Percentiles rank a stretch among this genome's conserved stretches.
Conservation (phyloP, 345 rosid genomes). For the Corchorus capsularis region DNA sequence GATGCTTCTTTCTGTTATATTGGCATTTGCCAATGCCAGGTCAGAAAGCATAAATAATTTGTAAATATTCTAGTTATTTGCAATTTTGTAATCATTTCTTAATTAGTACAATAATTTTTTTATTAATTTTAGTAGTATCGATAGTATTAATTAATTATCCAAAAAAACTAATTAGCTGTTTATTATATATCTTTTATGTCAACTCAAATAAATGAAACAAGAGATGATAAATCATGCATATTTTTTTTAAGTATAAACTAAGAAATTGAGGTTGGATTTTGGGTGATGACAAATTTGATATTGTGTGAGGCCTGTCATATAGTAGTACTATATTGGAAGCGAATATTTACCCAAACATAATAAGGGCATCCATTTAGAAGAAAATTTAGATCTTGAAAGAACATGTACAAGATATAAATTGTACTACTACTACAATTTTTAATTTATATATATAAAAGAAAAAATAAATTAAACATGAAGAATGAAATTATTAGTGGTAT, state of each 20-base stretch:
- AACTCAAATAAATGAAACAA: too few species aligned
- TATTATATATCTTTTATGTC: too few species aligned
- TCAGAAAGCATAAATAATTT: not conserved
- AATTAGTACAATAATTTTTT: too few species aligned
- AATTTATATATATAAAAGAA: not conserved
- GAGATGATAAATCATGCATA: too few species aligned
- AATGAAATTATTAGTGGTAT: not conserved
- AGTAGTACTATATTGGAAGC: not conserved
- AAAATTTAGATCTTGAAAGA: not conserved
- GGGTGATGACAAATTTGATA: not conserved
- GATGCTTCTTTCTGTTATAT: not conserved
- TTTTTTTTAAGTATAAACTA: not conserved
- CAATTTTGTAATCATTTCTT: too few species aligned
- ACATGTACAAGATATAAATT: not conserved
- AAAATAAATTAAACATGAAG: not conserved
- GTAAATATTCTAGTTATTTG: too few species aligned
- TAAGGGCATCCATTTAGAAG: not conserved
- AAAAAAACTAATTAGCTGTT: too few species aligned
- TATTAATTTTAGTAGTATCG: too few species aligned
- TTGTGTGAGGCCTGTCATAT: not conserved
- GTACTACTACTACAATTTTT: too few species aligned
- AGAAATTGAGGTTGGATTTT: not conserved
- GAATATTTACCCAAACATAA: not conserved
- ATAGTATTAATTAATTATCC: too few species aligned
- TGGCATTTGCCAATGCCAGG: not conserved